Percentiles rank a stretch among this genome's conserved stretches.
These are phyloP conservation scores for Apiospora sp. DNA, from an alignment of 2,329 filamentous ascomycete genomes.

Conservation along the genomic window DNA sequence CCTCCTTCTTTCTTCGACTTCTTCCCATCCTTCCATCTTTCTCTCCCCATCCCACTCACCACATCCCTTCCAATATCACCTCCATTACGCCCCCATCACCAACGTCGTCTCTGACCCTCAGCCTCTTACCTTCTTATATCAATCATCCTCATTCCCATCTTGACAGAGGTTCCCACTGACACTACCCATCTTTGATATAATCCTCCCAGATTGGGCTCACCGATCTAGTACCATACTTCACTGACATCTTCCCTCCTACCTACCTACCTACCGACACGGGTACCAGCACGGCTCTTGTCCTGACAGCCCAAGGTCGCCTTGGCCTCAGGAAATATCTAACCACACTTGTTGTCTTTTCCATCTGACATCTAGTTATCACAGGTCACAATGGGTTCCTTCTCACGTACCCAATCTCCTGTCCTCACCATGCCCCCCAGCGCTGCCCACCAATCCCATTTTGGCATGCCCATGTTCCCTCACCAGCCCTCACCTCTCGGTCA, in stretches of 20 bases:
- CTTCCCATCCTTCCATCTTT: constrained; percentile 25
- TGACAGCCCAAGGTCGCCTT: not conserved
- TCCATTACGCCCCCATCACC: constrained; percentile 36
- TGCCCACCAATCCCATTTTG: constrained; percentile 51
- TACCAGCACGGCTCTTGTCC: not conserved
- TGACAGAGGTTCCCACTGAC: constrained; percentile 17
- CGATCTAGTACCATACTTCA: constrained; percentile 5
- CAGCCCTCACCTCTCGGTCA: constrained; percentile 43
- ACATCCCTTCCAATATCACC: constrained; percentile 33
- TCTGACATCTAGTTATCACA: constrained; percentile 32
- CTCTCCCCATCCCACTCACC: constrained; percentile 24
- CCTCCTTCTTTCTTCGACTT: constrained; percentile 16
- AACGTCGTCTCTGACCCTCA: constrained; percentile 34
- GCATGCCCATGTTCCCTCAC: constrained; percentile 49
- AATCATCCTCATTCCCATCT: constrained; percentile 23
- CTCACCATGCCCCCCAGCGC: constrained; percentile 53
- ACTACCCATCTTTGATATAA: constrained; percentile 22
- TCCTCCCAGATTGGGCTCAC: constrained; percentile 35
- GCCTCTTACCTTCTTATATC: constrained; percentile 18
- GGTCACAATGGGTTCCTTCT: constrained; percentile 46
- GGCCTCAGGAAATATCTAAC: constrained; percentile 26
- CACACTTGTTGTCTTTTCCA: constrained; percentile 28
- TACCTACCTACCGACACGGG: constrained; percentile 18
- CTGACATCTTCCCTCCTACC: constrained; percentile 16
- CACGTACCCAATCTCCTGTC: constrained; percentile 47